A percentile compares a stretch with the other conserved stretches of the same genome.
Conservation (phyloP, 768 basidiomycete species). For the Lactarius sp. region DNA sequence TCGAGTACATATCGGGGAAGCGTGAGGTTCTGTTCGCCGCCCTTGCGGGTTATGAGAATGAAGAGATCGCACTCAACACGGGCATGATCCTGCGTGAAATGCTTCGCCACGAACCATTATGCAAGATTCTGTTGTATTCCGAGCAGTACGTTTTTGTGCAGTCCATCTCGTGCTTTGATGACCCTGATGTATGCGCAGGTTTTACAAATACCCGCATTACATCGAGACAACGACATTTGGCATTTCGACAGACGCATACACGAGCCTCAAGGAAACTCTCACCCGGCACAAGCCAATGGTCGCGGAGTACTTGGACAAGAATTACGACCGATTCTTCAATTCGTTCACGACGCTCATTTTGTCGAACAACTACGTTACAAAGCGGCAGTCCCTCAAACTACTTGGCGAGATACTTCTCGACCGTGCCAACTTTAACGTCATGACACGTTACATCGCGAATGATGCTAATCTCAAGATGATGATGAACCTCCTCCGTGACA, state of each 20-base stretch:
- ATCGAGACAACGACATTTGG: constrained; percentile 98
- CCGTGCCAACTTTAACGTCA: constrained; percentile 95
- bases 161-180: not conserved
- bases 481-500: constrained; percentile 98
- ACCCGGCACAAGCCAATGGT: constrained; percentile 99
- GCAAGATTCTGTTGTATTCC: constrained; percentile 85
- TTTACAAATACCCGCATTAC: constrained; percentile 94
- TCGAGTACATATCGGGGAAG: constrained; percentile 83
- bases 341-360: constrained; percentile 91
- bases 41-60: constrained; percentile 89
- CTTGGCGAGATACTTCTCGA: constrained; percentile 97
- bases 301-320: constrained; percentile 92
- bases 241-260: constrained; percentile 96
- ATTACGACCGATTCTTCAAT: constrained; percentile 96
- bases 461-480: constrained; percentile 99
- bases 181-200: constrained; percentile 43
- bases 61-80: constrained; percentile 94
- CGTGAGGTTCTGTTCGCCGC: constrained; percentile 78
- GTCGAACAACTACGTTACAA: constrained; percentile 98
- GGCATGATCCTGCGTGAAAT: constrained; percentile 98
- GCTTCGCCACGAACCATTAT: constrained; percentile 86
- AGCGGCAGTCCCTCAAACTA: constrained; percentile 96
- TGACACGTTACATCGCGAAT: constrained; percentile 95
- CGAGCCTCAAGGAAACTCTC: constrained; percentile 94
- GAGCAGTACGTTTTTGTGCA: constrained; percentile 68